Conservation (phyloP, 768 basidiomycete genomes). For the Auricularia cornea region DNA sequence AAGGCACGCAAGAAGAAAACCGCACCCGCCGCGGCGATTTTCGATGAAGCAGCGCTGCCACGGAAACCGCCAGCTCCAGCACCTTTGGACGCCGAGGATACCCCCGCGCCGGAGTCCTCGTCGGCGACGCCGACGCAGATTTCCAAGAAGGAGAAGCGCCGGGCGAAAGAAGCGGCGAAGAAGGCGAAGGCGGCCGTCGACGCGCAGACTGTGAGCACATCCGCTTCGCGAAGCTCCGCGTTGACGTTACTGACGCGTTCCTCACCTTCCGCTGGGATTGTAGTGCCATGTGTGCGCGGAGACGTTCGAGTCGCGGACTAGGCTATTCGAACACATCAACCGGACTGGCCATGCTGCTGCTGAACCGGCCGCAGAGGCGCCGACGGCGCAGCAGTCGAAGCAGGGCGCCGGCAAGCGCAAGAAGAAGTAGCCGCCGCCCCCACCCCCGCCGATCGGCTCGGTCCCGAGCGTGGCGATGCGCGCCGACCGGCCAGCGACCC, state of each 20-base stretch:
- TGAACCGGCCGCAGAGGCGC: conserved; percentile 8
- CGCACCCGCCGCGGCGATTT: conserved; percentile 9
- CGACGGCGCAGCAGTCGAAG: conserved; percentile 1
- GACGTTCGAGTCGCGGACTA: conserved; percentile 58
- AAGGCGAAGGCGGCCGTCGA: conserved; percentile 39
- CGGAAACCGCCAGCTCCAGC: conserved; percentile 9
- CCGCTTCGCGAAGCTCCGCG: not conserved
- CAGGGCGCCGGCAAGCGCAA: conserved; percentile 6
- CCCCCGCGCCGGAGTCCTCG: conserved; percentile 5
- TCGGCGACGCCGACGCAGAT: conserved; percentile 17
- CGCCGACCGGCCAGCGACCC: no score
- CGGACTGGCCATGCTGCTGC: conserved; percentile 64
- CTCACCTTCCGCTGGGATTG: conserved; percentile 16
- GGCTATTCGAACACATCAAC: conserved; percentile 65
- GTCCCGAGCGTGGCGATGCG: no score
- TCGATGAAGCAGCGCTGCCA: no score
- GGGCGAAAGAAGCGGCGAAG: conserved; percentile 64
- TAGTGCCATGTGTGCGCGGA: conserved; percentile 64
- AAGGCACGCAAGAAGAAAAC: conserved; percentile 17
- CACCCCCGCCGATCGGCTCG: no score
- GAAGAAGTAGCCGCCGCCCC: not conserved
- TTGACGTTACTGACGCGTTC: conserved; percentile 10
- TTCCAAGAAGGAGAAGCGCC: conserved; percentile 77
- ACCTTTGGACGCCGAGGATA: conserved; percentile 9
- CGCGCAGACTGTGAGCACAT: not conserved